These are phyloP conservation scores for Ogataea pignaliae DNA, from an alignment of 805 yeast species.

Conservation along the genomic window DNA sequence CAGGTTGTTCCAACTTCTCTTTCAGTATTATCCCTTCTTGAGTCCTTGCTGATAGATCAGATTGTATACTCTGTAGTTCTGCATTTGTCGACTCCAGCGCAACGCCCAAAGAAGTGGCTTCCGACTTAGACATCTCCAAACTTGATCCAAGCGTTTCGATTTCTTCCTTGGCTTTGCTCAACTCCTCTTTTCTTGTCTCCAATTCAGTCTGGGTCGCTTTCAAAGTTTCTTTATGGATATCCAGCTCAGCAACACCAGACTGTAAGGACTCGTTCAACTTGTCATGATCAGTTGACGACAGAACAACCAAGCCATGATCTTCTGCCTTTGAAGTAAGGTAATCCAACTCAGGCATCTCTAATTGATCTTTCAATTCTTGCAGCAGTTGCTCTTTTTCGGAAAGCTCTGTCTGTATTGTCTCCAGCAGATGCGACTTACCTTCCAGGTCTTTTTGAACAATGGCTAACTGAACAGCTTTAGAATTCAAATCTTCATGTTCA, in stretches of 20 bases:
- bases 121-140: too few species aligned
- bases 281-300: conserved; percentile 16
- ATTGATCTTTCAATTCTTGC: conserved; percentile 2
- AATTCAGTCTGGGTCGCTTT: not conserved
- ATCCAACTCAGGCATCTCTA: conserved; percentile 23
- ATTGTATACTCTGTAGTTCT: not conserved
- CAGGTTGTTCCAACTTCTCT: conserved; percentile 15
- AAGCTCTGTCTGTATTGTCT: too few species aligned
- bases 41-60: not conserved
- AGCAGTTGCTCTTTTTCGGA: too few species aligned
- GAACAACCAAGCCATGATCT: conserved; percentile 3
- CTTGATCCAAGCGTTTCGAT: too few species aligned
- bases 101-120: too few species aligned
- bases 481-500: too few species aligned
- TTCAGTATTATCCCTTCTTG: conserved; percentile 3
- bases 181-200: not conserved
- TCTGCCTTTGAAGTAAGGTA: conserved; percentile 22
- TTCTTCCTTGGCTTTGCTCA: too few species aligned
- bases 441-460: too few species aligned
- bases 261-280: conserved; percentile 10
- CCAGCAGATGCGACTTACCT: too few species aligned
- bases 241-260: not conserved
- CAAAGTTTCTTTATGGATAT: not conserved
- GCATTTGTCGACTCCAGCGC: not conserved
- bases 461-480: not conserved